phyloP scores from a whole-genome alignment of 2,329 filamentous ascomycete species.

The Clonostachys chloroleuca region DNA sequence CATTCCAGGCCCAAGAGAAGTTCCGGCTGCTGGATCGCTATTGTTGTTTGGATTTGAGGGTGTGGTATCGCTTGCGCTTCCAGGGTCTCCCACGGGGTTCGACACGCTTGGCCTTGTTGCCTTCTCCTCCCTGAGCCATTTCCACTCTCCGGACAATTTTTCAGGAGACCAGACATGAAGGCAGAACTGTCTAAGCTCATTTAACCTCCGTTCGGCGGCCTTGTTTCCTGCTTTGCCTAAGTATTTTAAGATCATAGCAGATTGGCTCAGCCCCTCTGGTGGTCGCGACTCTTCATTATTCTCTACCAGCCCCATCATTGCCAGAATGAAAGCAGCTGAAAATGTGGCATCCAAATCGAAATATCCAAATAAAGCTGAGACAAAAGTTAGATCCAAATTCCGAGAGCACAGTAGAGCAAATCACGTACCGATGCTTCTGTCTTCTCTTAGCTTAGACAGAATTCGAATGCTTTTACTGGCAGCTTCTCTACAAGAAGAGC shows the following conservation, averaged over 20 bases:
- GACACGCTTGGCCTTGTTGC: background rate
- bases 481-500: slow-evolving; percentile 15
- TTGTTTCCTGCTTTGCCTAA: slow-evolving; percentile 14
- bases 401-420: background rate
- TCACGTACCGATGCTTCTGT: slow-evolving; percentile 11
- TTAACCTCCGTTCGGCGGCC: slow-evolving; percentile 12
- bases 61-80: background rate
- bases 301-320: slow-evolving; percentile 18
- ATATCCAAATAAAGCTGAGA: slow-evolving; percentile 14
- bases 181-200: slow-evolving; percentile 17
- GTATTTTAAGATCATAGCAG: slow-evolving; percentile 13
- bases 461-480: slow-evolving; percentile 16
- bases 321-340: slow-evolving; percentile 16
- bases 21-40: background rate
- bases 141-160: slow-evolving; percentile 11
- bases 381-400: background rate
- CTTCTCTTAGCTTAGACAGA: slow-evolving; percentile 10
- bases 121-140: slow-evolving; percentile 4
- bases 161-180: slow-evolving; percentile 15
- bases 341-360: slow-evolving; percentile 19
- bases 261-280: slow-evolving; percentile 13
- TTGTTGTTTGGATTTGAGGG: background rate
- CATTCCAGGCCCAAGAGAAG: background rate
- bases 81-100: background rate
- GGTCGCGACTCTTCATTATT: slow-evolving; percentile 10